A percentile compares a stretch with the other conserved stretches of the same genome.
These are phyloP conservation scores for Kandelia obovata DNA, from an alignment of 345 rosid species.

Conservation along the genomic window DNA sequence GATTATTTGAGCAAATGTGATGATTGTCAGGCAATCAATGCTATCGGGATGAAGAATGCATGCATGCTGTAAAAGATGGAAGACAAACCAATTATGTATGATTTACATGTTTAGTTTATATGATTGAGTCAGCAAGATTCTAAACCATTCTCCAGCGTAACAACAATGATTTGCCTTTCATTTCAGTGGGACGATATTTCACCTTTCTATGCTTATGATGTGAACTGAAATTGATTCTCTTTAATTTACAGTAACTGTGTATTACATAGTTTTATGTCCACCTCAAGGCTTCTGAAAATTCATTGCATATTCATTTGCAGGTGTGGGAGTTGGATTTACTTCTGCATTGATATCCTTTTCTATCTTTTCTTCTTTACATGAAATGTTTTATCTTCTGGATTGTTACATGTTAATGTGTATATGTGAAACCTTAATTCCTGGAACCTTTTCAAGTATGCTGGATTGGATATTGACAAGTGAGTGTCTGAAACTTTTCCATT, in stretches of 20 bases:
- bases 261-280: neutral
- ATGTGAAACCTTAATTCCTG: conserved; percentile 59
- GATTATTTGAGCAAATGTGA: too few species aligned
- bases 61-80: too few species aligned
- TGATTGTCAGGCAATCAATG: too few species aligned
- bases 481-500: conserved; percentile 26
- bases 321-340: conserved; percentile 94
- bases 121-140: too few species aligned
- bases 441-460: conserved; percentile 98
- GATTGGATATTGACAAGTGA: conserved; percentile 95
- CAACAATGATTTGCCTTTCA: too few species aligned
- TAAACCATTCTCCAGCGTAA: too few species aligned
- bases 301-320: conserved; percentile 42
- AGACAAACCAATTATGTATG: too few species aligned
- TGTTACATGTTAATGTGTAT: conserved; percentile 18
- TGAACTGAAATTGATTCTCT: neutral
- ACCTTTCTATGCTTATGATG: neutral
- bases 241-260: neutral
- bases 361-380: neutral
- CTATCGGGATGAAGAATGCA: too few species aligned
- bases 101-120: too few species aligned
- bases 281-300: conserved; percentile 17
- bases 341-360: conserved; percentile 96
- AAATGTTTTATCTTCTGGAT: conserved; percentile 3
- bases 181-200: neutral